Percentiles rank a stretch among this genome's conserved stretches.
These are phyloP conservation scores for Orbilia ellipsospora DNA, from an alignment of 2,329 filamentous ascomycete genomes.

Conservation along the genomic window DNA sequence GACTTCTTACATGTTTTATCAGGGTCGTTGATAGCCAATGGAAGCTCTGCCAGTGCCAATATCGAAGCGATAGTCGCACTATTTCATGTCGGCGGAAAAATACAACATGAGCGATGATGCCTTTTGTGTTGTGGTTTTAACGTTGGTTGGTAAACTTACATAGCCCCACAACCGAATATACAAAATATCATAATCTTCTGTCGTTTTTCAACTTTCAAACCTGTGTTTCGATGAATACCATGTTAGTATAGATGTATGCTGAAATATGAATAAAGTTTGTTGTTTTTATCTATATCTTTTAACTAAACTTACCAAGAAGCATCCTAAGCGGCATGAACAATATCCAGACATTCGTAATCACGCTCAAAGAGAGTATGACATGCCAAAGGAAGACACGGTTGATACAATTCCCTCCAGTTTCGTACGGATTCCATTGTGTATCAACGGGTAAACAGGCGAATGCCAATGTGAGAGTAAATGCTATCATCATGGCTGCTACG, in stretches of 20 bases:
- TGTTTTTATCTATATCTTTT: too few species aligned
- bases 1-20: slow-evolving; percentile 53
- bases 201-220: slow-evolving; percentile 26
- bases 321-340: slow-evolving; percentile 41
- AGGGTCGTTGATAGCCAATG: slow-evolving; percentile 52
- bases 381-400: slow-evolving; percentile 49
- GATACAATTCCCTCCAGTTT: slow-evolving; percentile 38
- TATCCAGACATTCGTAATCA: slow-evolving; percentile 51
- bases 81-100: slow-evolving; percentile 10
- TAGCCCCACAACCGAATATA: slow-evolving; percentile 42
- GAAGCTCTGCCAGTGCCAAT: slow-evolving; percentile 46
- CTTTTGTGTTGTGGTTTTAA: slow-evolving; percentile 4
- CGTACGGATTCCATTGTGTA: slow-evolving; percentile 60
- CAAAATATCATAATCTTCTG: slow-evolving; percentile 45
- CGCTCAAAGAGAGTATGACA: slow-evolving; percentile 39
- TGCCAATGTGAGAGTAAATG: slow-evolving; percentile 62
- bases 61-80: slow-evolving; percentile 53
- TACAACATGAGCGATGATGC: slow-evolving; percentile 38
- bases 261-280: neutral
- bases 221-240: slow-evolving; percentile 5
- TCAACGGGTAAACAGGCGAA: slow-evolving; percentile 63
- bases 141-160: slow-evolving; percentile 15
- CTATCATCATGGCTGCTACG: slow-evolving; percentile 60
- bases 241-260: neutral
- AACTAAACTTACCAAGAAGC: slow-evolving; percentile 28